phyloP scores from a whole-genome alignment of 306 rosid genomes.

The Lablab purpureus region DNA sequence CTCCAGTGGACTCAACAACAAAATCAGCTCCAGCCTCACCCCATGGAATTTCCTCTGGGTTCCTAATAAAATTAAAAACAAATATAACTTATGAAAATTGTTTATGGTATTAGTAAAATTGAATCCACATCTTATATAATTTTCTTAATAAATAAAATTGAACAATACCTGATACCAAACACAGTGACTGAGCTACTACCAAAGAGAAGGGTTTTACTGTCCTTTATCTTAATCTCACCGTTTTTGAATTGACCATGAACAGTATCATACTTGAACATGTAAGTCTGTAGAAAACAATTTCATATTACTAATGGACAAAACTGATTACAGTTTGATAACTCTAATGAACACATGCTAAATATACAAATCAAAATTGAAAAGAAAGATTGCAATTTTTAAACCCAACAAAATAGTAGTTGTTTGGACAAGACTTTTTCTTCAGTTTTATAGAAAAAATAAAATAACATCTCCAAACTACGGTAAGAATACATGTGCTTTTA shows the following conservation, averaged over 20 bases:
- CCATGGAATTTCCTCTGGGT: slow-evolving; percentile 70
- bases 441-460: too few relatives aligned
- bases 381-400: too few relatives aligned
- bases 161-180: slow-evolving; percentile 52
- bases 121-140: slow-evolving; percentile 6
- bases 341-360: too few relatives aligned
- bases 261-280: slow-evolving; percentile 64
- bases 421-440: too few relatives aligned
- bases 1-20: slow-evolving; percentile 82
- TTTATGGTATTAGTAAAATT: slow-evolving; percentile 8
- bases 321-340: neutral
- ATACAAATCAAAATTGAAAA: too few relatives aligned
- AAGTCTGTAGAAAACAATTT: slow-evolving; percentile 47
- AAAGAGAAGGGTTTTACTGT: slow-evolving; percentile 61
- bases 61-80: slow-evolving; percentile 34
- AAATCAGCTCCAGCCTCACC: slow-evolving; percentile 58
- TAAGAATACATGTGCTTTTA: too few relatives aligned
- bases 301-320: neutral
- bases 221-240: slow-evolving; percentile 52
- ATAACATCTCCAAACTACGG: too few relatives aligned
- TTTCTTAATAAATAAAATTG: neutral
- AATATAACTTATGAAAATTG: too few relatives aligned
- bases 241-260: slow-evolving; percentile 60
- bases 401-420: too few relatives aligned
- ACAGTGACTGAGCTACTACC: slow-evolving; percentile 49